These are phyloP conservation scores for Trametes coccinea DNA, from an alignment of 768 basidiomycete species.

Conservation along the genomic window DNA sequence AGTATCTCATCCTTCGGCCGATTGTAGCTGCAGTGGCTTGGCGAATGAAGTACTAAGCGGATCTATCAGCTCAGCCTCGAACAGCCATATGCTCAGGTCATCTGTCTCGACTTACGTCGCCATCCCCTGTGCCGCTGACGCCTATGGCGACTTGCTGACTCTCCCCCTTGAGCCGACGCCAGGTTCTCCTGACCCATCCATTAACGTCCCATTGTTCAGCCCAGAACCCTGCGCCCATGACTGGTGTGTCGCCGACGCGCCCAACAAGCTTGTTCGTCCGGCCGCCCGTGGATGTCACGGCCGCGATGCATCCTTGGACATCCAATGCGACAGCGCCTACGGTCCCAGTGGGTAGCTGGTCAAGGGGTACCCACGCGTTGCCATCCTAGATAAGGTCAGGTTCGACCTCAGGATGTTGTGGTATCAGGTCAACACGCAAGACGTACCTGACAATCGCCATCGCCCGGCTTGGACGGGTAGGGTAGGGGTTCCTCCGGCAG, in stretches of 20 bases:
- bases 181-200: conserved; percentile 37
- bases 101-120: conserved; percentile 57
- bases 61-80: background rate
- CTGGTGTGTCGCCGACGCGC: conserved; percentile 80
- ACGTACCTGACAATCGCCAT: conserved; percentile 11
- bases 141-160: conserved; percentile 52
- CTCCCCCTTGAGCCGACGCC: conserved; percentile 42
- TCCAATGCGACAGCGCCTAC: conserved; percentile 87
- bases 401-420: too few species aligned
- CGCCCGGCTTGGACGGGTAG: conserved; percentile 23
- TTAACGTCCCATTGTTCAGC: conserved; percentile 69
- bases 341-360: conserved; percentile 71
- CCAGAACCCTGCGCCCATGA: conserved; percentile 81
- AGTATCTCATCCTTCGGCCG: conserved; percentile 63
- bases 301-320: conserved; percentile 67
- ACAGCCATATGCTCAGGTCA: background rate
- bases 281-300: conserved; percentile 80
- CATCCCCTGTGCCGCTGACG: conserved; percentile 83
- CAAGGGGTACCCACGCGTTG: conserved; percentile 39
- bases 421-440: too few species aligned
- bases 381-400: conserved; percentile 2
- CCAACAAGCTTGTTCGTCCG: conserved; percentile 82
- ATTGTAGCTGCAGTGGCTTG: conserved; percentile 65
- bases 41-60: conserved; percentile 71
- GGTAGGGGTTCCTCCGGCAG: conserved; percentile 68